Conservation (phyloP, 2,329 filamentous ascomycete species). For the Drechslera avenae region DNA sequence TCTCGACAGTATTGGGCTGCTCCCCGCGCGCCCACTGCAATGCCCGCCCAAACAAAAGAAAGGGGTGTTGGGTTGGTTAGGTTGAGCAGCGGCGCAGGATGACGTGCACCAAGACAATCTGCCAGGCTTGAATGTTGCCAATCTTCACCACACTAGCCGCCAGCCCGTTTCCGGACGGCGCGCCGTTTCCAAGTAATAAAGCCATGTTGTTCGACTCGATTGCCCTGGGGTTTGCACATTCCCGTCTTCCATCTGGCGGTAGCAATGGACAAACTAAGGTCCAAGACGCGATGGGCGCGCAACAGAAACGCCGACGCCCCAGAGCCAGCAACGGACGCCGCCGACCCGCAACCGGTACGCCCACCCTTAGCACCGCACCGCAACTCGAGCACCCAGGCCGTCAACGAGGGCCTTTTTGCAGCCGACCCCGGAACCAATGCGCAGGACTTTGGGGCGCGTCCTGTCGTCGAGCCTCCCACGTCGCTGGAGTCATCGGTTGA, state of each 20-base stretch:
- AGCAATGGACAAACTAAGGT: conserved; percentile 43
- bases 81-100: conserved; percentile 18
- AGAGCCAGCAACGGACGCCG: conserved; percentile 34
- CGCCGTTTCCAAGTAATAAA: conserved; percentile 25
- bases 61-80: too few relatives aligned
- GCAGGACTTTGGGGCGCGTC: conserved; percentile 43
- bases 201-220: conserved; percentile 29
- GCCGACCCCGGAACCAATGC: conserved; percentile 36
- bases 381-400: conserved; percentile 38
- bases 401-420: conserved; percentile 41
- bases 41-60: conserved; percentile 12
- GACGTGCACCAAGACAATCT: conserved; percentile 30
- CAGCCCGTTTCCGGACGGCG: conserved; percentile 17
- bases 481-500: conserved; percentile 46
- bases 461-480: conserved; percentile 38
- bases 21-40: neutral
- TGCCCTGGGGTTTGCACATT: conserved; percentile 10
- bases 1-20: neutral
- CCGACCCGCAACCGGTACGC: conserved; percentile 36
- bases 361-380: conserved; percentile 37
- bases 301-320: conserved; percentile 37
- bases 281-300: conserved; percentile 43
- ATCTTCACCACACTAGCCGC: conserved; percentile 19
- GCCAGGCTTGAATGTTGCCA: conserved; percentile 23
- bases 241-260: conserved; percentile 13